Percentiles rank a stretch among this genome's conserved stretches.
These are phyloP conservation scores for Stemphylium lycopersici DNA, from an alignment of 2,329 filamentous ascomycete genomes.

Conservation along the genomic window DNA sequence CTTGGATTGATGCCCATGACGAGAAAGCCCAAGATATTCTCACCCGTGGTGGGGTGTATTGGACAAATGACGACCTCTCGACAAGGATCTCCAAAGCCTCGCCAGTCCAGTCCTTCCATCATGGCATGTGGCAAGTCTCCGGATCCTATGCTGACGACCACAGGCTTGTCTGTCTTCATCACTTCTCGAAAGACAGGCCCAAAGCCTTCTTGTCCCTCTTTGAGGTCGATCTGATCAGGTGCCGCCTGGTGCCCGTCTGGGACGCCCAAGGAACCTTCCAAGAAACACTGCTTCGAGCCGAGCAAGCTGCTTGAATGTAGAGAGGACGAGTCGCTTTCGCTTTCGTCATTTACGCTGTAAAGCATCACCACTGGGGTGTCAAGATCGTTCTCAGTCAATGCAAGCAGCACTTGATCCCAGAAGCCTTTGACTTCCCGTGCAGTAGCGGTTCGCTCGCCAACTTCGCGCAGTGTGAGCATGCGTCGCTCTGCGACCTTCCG, in stretches of 20 bases:
- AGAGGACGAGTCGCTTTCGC: conserved; percentile 73
- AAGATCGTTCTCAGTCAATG: conserved; percentile 74
- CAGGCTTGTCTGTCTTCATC: conserved; percentile 70
- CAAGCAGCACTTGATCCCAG: conserved; percentile 72
- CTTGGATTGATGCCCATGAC: conserved; percentile 80
- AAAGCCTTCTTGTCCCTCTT: conserved; percentile 73
- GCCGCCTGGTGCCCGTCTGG: conserved; percentile 68
- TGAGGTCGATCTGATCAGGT: conserved; percentile 69
- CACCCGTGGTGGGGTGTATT: conserved; percentile 76
- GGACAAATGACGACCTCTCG: conserved; percentile 76
- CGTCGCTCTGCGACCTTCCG: conserved; percentile 78
- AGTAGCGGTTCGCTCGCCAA: conserved; percentile 74
- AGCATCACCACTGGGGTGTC: conserved; percentile 79
- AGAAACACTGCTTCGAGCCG: conserved; percentile 67
- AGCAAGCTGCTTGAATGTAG: conserved; percentile 70
- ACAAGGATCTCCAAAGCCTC: conserved; percentile 74
- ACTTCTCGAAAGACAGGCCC: conserved; percentile 77
- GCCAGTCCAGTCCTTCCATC: conserved; percentile 70
- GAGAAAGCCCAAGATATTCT: conserved; percentile 77
- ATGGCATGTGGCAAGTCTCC: conserved; percentile 69
- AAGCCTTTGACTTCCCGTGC: conserved; percentile 76
- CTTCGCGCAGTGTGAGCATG: conserved; percentile 78
- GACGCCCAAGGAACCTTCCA: conserved; percentile 76
- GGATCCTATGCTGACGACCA: conserved; percentile 70
- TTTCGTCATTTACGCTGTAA: conserved; percentile 75